Evolutionary conservation across 805 yeast genomes (phyloP).

Genomic region (Starmerella riodocensis): DNA sequence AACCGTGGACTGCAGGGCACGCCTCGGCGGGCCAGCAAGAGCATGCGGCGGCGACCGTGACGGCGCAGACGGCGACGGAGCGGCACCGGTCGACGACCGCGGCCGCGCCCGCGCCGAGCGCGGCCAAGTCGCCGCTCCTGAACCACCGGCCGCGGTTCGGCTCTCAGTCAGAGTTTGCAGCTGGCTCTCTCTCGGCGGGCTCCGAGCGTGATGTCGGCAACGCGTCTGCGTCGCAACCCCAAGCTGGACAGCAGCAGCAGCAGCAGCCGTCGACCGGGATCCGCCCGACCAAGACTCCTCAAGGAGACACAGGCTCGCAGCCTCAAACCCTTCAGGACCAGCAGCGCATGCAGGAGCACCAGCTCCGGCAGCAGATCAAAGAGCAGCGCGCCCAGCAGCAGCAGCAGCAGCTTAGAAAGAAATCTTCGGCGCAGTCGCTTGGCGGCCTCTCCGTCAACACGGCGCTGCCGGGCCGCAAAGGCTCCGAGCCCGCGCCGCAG

Average conservation of each 20-base stretch:
- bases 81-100: slow-evolving; percentile 1
- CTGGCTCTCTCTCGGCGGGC: not conserved
- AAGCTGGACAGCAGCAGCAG: not conserved
- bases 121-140: slow-evolving; percentile 8
- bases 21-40: not conserved
- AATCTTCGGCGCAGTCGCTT: slow-evolving; percentile 2
- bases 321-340: too few relatives aligned
- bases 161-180: not conserved
- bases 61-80: not conserved
- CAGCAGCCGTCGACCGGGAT: too few relatives aligned
- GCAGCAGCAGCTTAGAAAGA: not conserved
- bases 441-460: not conserved
- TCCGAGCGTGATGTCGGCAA: too few relatives aligned
- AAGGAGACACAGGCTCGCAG: too few relatives aligned
- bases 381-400: too few relatives aligned
- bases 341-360: too few relatives aligned
- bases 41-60: not conserved
- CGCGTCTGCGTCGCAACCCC: not conserved
- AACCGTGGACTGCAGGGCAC: too few relatives aligned
- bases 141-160: slow-evolving; percentile 7
- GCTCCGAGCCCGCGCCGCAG: slow-evolving; percentile 4
- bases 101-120: slow-evolving; percentile 8
- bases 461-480: not conserved
- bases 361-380: too few relatives aligned
- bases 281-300: too few relatives aligned